Evolutionary conservation across 768 basidiomycete species (phyloP).

Genomic region (Chalciporus pseudorubinellus): DNA sequence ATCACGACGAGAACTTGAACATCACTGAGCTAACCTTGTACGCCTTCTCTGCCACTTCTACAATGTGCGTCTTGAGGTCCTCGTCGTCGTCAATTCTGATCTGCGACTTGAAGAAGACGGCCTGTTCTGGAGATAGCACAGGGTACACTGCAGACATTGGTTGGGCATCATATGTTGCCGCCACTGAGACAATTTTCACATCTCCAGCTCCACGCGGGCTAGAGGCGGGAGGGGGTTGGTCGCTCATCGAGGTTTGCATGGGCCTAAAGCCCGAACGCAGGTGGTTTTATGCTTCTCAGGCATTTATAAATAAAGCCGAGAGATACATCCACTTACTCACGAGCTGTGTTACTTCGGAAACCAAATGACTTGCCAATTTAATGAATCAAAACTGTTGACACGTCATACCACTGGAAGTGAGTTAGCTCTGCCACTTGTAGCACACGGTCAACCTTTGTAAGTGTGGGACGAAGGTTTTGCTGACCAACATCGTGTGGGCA

Average conservation of each 20-base stretch:
- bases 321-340: no score
- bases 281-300: background rate
- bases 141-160: background rate
- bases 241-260: background rate
- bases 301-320: background rate
- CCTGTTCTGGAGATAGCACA: slow-evolving; percentile 14
- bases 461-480: no score
- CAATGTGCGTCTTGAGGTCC: slow-evolving; percentile 29
- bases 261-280: background rate
- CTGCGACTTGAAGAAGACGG: slow-evolving; percentile 28
- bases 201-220: slow-evolving; percentile 12
- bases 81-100: slow-evolving; percentile 30
- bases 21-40: slow-evolving; percentile 21
- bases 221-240: background rate
- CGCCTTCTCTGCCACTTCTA: slow-evolving; percentile 30
- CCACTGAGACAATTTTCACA: background rate
- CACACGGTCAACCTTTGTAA: no score
- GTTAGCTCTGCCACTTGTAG: no score
- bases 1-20: background rate
- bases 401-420: no score
- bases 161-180: background rate
- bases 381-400: no score
- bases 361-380: no score
- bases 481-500: no score
- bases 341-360: no score